Percentiles rank a stretch among this genome's conserved stretches.
These are phyloP conservation scores for Microglena sp. DNA, from an alignment of 139 green algal species.

Conservation along the genomic window DNA sequence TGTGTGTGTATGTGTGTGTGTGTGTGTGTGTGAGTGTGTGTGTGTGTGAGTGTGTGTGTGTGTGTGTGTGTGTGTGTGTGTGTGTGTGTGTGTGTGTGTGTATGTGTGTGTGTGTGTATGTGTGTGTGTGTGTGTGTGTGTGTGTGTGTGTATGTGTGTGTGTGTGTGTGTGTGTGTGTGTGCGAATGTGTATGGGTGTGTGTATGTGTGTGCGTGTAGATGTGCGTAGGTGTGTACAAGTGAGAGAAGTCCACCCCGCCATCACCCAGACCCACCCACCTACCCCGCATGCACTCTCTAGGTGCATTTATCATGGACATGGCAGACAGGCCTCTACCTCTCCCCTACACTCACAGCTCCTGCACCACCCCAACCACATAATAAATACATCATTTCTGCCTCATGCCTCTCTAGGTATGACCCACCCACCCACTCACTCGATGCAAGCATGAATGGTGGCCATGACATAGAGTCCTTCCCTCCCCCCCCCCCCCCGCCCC, in stretches of 20 bases:
- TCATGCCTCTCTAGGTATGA: too few species aligned
- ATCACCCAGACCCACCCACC: too few species aligned
- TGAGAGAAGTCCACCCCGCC: too few species aligned
- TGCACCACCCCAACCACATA: too few species aligned
- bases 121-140: background rate
- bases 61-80: background rate
- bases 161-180: background rate
- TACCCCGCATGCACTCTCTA: too few species aligned
- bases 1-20: background rate
- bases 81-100: background rate
- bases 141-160: background rate
- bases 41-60: background rate
- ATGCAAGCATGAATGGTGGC: constrained; percentile 3
- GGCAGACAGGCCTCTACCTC: too few species aligned
- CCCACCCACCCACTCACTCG: background rate
- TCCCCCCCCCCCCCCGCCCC: too few species aligned
- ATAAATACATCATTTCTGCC: too few species aligned
- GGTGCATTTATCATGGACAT: too few species aligned
- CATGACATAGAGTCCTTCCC: too few species aligned
- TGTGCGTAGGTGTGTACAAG: background rate
- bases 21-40: background rate
- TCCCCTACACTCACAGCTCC: too few species aligned
- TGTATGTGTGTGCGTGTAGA: background rate
- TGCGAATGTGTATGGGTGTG: background rate
- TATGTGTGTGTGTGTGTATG: background rate